Conservation (phyloP, 169 alveolate genomes). For the Plasmodium vinckei region DNA sequence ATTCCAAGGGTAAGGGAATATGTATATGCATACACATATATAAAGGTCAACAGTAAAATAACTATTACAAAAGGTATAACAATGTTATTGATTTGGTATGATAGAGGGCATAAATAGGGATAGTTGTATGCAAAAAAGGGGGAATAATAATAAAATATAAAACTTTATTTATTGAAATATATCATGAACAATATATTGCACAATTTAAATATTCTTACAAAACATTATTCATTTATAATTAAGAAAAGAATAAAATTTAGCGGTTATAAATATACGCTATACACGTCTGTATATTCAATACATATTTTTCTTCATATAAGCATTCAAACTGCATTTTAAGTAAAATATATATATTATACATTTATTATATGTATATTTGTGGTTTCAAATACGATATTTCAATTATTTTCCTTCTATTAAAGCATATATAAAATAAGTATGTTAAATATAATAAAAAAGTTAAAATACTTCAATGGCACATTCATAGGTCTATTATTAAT, state of each 20-base stretch:
- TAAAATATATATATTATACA: too few relatives aligned
- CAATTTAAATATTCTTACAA: slow-evolving; percentile 10
- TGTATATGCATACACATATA: not conserved
- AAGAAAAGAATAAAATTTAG: not conserved
- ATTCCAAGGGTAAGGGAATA: not conserved
- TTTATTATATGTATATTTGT: too few relatives aligned
- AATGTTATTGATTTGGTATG: not conserved
- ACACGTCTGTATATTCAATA: not conserved
- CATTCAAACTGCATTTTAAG: too few relatives aligned
- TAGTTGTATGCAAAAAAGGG: not conserved
- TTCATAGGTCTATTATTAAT: too few relatives aligned
- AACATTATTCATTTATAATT: slow-evolving; percentile 1
- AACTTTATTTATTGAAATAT: not conserved
- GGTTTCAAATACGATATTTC: too few relatives aligned
- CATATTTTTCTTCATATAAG: not conserved
- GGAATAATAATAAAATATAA: not conserved
- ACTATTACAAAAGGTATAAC: not conserved
- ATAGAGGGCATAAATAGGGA: not conserved
- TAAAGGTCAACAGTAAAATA: not conserved
- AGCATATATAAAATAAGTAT: too few relatives aligned
- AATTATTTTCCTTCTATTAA: too few relatives aligned
- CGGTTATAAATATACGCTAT: not conserved
- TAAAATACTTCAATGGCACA: too few relatives aligned
- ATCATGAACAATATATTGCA: not conserved
- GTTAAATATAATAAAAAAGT: too few relatives aligned